Conservation (phyloP, 306 rosid species). For the Vigna unguiculata region DNA sequence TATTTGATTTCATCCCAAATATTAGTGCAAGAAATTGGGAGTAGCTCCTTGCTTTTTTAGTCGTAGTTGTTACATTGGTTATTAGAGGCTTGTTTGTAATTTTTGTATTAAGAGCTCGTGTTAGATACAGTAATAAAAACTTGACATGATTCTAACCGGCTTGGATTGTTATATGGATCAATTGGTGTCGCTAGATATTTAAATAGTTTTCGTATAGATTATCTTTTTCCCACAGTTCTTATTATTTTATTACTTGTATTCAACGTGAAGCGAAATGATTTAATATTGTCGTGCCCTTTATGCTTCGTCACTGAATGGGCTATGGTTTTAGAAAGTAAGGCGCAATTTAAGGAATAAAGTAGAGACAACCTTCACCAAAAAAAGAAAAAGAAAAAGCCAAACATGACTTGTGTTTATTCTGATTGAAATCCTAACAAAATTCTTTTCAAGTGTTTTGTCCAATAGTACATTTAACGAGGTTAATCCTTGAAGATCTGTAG, state of each 20-base stretch:
- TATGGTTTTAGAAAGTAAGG: background rate
- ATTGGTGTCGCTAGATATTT: background rate
- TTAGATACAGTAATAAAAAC: conserved; percentile 33
- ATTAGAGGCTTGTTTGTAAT: conserved; percentile 29
- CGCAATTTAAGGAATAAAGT: conserved; percentile 13
- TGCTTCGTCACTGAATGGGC: background rate
- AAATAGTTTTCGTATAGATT: background rate
- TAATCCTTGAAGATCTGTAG: background rate
- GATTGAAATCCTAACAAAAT: background rate
- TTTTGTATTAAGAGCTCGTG: conserved; percentile 44
- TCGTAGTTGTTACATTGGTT: conserved; percentile 15
- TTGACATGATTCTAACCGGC: background rate
- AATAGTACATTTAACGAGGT: background rate
- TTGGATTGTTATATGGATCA: background rate
- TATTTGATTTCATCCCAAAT: conserved; percentile 37
- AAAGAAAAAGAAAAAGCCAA: too few species aligned
- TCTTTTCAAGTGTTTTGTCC: background rate
- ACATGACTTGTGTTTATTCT: background rate
- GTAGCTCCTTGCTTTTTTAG: conserved; percentile 7
- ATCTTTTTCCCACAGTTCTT: background rate
- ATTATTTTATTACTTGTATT: conserved; percentile 10
- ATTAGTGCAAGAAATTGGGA: conserved; percentile 39
- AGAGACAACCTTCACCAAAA: background rate
- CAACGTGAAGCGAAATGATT: conserved; percentile 5
- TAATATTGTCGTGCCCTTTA: background rate